phyloP scores from a whole-genome alignment of 108 stramenopile species.

The Discostella pseudostelligera region DNA sequence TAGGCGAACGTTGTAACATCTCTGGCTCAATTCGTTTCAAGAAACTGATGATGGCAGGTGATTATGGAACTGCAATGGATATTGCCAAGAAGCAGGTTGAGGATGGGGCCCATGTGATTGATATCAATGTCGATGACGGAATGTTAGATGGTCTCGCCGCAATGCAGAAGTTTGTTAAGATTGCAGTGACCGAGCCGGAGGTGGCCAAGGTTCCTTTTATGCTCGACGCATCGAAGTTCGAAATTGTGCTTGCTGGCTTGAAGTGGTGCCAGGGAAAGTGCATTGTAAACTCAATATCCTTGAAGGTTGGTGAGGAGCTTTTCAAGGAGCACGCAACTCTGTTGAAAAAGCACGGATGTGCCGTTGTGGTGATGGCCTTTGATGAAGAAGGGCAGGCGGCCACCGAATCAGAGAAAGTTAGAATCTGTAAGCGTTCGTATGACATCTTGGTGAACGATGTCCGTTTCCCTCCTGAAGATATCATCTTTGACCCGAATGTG shows the following conservation, averaged over 20 bases:
- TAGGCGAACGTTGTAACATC: constrained; percentile 97
- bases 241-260: constrained; percentile 92
- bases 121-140: constrained; percentile 99
- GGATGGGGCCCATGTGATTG: constrained; percentile 97
- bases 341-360: constrained; percentile 95
- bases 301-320: constrained; percentile 98
- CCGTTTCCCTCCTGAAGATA: constrained; percentile 98
- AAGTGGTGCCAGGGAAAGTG: constrained; percentile 98
- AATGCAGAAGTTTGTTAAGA: constrained; percentile 99
- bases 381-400: constrained; percentile 99
- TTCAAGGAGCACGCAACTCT: constrained; percentile 96
- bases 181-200: constrained; percentile 97
- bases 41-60: constrained; percentile 95
- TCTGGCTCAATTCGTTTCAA: constrained; percentile 95
- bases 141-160: constrained; percentile 96
- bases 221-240: constrained; percentile 99
- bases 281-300: constrained; percentile 96
- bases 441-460: constrained; percentile 96
- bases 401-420: constrained; percentile 94
- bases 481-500: constrained; percentile 99
- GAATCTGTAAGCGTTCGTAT: constrained; percentile 99
- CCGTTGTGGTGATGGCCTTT: constrained; percentile 99
- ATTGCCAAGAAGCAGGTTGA: constrained; percentile 98
- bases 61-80: constrained; percentile 96
- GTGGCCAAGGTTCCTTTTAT: constrained; percentile 97